A percentile compares a stretch with the other conserved stretches of the same genome.
Evolutionary conservation across 108 stramenopile species (phyloP).

Genomic region (Nitzschia sp.): DNA sequence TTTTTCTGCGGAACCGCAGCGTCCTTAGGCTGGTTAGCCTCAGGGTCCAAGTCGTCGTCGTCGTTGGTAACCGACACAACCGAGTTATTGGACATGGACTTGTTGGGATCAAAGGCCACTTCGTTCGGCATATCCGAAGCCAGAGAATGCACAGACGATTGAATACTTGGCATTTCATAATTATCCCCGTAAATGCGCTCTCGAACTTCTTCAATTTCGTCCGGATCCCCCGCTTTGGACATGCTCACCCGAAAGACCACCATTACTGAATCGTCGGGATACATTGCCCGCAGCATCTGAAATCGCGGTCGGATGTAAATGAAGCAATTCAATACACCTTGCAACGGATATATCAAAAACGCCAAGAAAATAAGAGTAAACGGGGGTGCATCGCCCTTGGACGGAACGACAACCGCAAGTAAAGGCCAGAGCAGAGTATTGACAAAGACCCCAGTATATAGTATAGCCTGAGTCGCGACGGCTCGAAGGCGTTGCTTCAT

Average conservation of each 20-base stretch:
- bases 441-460: constrained; percentile 21
- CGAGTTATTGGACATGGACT: constrained; percentile 18
- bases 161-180: constrained; percentile 16
- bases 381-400: not conserved
- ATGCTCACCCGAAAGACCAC: constrained; percentile 29
- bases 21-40: not conserved
- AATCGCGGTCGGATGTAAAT: constrained; percentile 45
- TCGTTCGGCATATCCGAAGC: constrained; percentile 16
- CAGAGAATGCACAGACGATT: constrained; percentile 11
- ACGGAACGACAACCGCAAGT: not conserved
- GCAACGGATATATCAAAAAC: constrained; percentile 33
- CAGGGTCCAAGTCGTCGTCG: constrained; percentile 27
- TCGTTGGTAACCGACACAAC: constrained; percentile 17
- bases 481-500: constrained; percentile 20
- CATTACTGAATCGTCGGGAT: constrained; percentile 18
- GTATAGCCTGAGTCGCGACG: constrained; percentile 27
- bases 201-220: constrained; percentile 39
- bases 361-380: constrained; percentile 22
- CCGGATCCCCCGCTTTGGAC: constrained; percentile 37
- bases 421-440: constrained; percentile 26
- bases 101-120: constrained; percentile 19
- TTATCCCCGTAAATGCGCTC: constrained; percentile 26
- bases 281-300: constrained; percentile 36
- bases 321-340: constrained; percentile 50
- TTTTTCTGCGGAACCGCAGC: not conserved